Percentiles rank a stretch among this genome's conserved stretches.
phyloP scores from a whole-genome alignment of 768 basidiomycete species.

The Trametes elegans region DNA sequence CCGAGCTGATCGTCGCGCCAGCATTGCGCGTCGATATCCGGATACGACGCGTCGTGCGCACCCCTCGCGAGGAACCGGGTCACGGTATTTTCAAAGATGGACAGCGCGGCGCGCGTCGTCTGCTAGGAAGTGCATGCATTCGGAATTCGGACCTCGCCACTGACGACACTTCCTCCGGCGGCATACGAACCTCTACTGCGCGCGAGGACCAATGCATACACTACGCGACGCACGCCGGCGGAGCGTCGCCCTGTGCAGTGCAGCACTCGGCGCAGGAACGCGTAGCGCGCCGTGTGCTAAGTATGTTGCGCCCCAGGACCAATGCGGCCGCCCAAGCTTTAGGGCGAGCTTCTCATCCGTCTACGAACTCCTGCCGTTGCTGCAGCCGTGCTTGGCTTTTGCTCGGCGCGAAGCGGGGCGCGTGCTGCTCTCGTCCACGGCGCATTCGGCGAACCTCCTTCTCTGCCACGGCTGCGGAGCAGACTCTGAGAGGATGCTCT shows the following conservation, averaged over 20 bases:
- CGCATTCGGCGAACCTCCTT: neutral
- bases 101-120: neutral
- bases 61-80: neutral
- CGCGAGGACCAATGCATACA: no score
- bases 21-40: neutral
- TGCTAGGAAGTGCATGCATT: neutral
- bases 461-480: neutral
- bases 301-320: no score
- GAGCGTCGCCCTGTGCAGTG: neutral
- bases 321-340: no score
- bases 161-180: neutral
- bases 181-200: neutral
- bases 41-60: neutral
- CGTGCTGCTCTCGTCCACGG: neutral
- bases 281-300: conserved; percentile 4
- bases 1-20: neutral
- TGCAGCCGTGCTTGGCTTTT: neutral
- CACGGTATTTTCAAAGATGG: neutral
- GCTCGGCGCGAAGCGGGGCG: neutral
- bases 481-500: neutral
- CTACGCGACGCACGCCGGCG: no score
- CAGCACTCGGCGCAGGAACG: no score
- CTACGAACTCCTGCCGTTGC: neutral
- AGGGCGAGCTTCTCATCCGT: no score
- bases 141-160: conserved; percentile 1